A percentile compares a stretch with the other conserved stretches of the same genome.
phyloP scores from a whole-genome alignment of 164 flowering plant species.

The Tinospora cordifolia region DNA sequence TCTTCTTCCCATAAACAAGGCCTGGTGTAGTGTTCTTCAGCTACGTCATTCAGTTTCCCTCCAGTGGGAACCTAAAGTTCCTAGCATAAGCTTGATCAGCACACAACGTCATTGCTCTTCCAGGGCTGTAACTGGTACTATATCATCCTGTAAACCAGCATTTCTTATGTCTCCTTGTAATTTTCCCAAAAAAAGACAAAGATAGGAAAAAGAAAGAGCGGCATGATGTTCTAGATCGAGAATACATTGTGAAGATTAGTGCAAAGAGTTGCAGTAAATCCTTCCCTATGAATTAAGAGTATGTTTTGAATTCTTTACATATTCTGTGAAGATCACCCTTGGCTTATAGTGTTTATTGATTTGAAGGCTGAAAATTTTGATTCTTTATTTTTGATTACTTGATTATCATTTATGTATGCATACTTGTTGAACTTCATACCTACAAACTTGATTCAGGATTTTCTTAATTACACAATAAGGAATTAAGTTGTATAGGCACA shows the following conservation, averaged over 20 bases:
- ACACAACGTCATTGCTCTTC: slow-evolving; percentile 1
- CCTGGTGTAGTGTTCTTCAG: slow-evolving; percentile 12
- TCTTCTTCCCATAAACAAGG: slow-evolving; percentile 24
- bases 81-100: slow-evolving; percentile 7
- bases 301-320: too few species aligned
- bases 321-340: neutral
- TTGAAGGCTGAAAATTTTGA: neutral
- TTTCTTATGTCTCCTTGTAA: neutral
- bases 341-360: neutral
- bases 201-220: neutral
- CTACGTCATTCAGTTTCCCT: slow-evolving; percentile 18
- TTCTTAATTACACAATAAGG: neutral
- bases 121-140: slow-evolving; percentile 22
- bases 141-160: neutral
- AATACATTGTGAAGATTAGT: too few species aligned
- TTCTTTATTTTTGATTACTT: neutral
- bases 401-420: neutral
- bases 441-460: neutral
- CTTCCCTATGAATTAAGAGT: too few species aligned
- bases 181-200: neutral
- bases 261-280: too few species aligned
- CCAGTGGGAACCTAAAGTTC: neutral
- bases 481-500: neutral
- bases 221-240: neutral
- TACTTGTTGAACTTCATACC: neutral